Evolutionary conservation across 225 moss, liverwort and hornwort genomes (phyloP), one percentile per base, ranked within the genome.

Genomic region (Thuidium tamariscinum): DNA sequence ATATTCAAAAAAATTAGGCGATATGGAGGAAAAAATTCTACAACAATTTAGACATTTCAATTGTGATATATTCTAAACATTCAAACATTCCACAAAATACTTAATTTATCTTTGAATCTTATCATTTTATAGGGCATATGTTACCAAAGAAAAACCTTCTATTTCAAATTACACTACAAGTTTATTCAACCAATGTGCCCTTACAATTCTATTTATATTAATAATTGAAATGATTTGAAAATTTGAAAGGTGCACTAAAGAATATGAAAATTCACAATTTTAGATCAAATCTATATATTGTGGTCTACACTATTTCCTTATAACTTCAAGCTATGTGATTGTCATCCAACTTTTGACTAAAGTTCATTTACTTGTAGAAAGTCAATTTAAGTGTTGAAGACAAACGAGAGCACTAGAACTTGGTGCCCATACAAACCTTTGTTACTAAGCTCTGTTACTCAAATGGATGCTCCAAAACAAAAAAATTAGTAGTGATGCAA

Each of bases 121-220:
- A n/a, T n/a, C n/a, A n/a, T n/a, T n/a, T n/a, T n/a, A n/a, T n/a
- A n/a, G n/a, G n/a, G n/a, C n/a, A n/a, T 5, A 26, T 54, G 19
- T 1, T 55, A 0, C 12, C 2, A 0, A 3, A 0, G 1, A 19
- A 0, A 32, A 48, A 46, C 46, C 7, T 48, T 16, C 16, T 25
- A 25, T 55, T 16, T 55, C 55, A 55, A n/a, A 11, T 26, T 69
- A 16, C 5, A 42, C 16, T 0, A 5, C 5, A 27, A 42, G 9
- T 27, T 42, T 44, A 70, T 16, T 27, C 9, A 70, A 42, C 26
- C 9, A 41, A 5, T 42, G 26, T 42, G 2, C 1, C 10, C 0
- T 27, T 3, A 29, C 29, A 16, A 16, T 10, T 16, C 5, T 1
- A 16, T 4, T 42, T 29, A 16, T 44, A 29, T 2, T 5, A 17